Evolutionary conservation across 2,329 filamentous ascomycete genomes (phyloP).

Genomic region (Calonectria honghensis): DNA sequence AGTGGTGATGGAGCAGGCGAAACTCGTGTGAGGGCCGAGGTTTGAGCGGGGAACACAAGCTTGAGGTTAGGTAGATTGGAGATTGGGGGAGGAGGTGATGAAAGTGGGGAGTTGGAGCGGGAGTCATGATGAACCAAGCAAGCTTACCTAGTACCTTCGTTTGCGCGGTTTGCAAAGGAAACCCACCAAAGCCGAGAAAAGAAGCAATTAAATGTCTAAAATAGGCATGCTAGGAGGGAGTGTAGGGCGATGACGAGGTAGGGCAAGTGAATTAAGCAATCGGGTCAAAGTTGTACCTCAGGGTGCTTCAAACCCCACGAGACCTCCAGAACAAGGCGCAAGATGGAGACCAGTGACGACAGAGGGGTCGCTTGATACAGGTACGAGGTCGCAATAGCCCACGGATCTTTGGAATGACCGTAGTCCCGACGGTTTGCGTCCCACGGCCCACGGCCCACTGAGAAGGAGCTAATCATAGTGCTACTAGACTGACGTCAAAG

Average conservation of each 20-base stretch:
- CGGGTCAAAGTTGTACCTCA: constrained; percentile 13
- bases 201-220: neutral
- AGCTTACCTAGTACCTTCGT: constrained; percentile 20
- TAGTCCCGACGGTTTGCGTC: constrained; percentile 43
- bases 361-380: constrained; percentile 33
- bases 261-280: constrained; percentile 15
- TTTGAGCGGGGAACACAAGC: constrained; percentile 37
- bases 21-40: neutral
- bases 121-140: constrained; percentile 34
- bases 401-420: constrained; percentile 56
- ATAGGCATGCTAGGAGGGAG: neutral
- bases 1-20: constrained; percentile 24
- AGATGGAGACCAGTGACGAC: constrained; percentile 16
- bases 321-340: constrained; percentile 27
- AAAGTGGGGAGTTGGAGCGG: constrained; percentile 36
- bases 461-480: neutral
- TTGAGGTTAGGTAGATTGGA: constrained; percentile 27
- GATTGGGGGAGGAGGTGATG: constrained; percentile 6
- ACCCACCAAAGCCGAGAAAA: too few species aligned
- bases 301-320: constrained; percentile 28
- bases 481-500: constrained; percentile 12
- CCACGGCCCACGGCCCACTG: constrained; percentile 23
- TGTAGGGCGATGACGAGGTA: neutral
- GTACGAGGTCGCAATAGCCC: constrained; percentile 28
- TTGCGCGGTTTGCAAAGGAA: constrained; percentile 4